These are phyloP conservation scores for Aspergillus niger DNA, from an alignment of 2,329 filamentous ascomycete species.

Conservation along the genomic window DNA sequence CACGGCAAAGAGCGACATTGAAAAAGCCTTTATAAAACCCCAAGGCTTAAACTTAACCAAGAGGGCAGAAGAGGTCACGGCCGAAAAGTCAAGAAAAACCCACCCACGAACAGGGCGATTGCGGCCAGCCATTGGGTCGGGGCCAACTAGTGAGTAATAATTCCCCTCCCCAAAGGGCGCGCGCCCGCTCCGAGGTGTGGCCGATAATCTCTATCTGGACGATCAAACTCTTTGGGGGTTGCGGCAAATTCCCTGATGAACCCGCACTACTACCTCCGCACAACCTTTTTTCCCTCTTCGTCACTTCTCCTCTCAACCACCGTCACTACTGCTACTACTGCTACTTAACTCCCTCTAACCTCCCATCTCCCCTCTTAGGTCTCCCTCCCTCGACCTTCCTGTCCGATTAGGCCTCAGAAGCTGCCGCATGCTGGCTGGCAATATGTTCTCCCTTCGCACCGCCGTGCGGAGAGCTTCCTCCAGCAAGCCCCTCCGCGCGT, in stretches of 20 bases:
- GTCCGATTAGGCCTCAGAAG: constrained; percentile 27
- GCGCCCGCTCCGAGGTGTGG: constrained; percentile 11
- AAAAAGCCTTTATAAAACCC: no score
- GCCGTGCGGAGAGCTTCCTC: constrained; percentile 49
- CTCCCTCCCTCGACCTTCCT: constrained; percentile 18
- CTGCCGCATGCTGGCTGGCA: constrained; percentile 46
- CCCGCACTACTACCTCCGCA: constrained; percentile 16
- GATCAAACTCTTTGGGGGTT: constrained; percentile 13
- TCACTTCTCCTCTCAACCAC: constrained; percentile 14
- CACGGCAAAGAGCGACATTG: no score
- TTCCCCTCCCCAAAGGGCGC: constrained; percentile 3
- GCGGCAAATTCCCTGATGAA: constrained; percentile 20
- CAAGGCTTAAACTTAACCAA: not conserved
- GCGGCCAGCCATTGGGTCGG: constrained; percentile 2
- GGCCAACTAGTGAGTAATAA: constrained; percentile 5
- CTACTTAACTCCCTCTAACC: constrained; percentile 11
- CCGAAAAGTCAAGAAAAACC: not conserved
- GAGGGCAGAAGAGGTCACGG: not conserved
- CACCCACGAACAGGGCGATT: not conserved
- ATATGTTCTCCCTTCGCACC: constrained; percentile 47
- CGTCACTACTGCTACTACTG: constrained; percentile 19
- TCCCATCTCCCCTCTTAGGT: constrained; percentile 5
- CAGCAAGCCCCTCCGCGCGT: constrained; percentile 42
- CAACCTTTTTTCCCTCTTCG: constrained; percentile 16
- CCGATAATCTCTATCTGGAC: constrained; percentile 13